Base-by-base conservation (phyloP, 1,284 basidiomycete species). In the Peniophora sp. region DNA sequence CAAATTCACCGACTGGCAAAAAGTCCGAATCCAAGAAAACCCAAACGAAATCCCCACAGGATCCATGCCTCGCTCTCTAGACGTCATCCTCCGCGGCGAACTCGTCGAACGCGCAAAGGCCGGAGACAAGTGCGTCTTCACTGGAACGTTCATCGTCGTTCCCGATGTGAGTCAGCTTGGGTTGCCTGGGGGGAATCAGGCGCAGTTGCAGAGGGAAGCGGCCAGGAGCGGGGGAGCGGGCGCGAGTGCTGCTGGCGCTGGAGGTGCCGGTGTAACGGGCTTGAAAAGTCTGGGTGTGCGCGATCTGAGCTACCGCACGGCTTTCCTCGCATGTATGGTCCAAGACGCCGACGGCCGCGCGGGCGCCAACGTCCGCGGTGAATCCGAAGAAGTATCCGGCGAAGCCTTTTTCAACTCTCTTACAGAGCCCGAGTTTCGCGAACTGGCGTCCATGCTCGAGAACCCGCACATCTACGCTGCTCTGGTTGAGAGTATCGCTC, bases 1-100 rank as follows among this genome's bases (percentile, higher is more conserved):
- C 45, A 95, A 94, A 64, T 99, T 99, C 68, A 90, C 91, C 8
- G 97, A 99, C 66, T 99, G 97, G 97, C 97, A 99, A 68, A 98
- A 97, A 68, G 94, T 99, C 43, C 86, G 97, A 50, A 98, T 99
- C 51, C 97, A 99, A 65, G 97, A 99, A 71, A 99, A 99, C 63
- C 88, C 96, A 12, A 97, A 95, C 46, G 96, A 99, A 69, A 99
- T 99, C 54, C 97, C 97, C 0, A 99, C 96, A 0, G 97, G 97
- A 1, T 92, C 89, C 9, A 99, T 98, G 96, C 95, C 95, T n/a
- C 83, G 96, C 36, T 88, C 85, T 20, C 74, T 99, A 49, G 97
- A 99, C 65, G 95, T 99, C 35, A 93, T 99, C 56, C 80, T 99
- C 12, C 89, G 97, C 34, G 86, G 87, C 9, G 97, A 99, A 64